Evolutionary conservation across 2,329 filamentous ascomycete species (phyloP), one percentile per base, ranked within the genome.

Genomic region (Aureobasidium sp.): DNA sequence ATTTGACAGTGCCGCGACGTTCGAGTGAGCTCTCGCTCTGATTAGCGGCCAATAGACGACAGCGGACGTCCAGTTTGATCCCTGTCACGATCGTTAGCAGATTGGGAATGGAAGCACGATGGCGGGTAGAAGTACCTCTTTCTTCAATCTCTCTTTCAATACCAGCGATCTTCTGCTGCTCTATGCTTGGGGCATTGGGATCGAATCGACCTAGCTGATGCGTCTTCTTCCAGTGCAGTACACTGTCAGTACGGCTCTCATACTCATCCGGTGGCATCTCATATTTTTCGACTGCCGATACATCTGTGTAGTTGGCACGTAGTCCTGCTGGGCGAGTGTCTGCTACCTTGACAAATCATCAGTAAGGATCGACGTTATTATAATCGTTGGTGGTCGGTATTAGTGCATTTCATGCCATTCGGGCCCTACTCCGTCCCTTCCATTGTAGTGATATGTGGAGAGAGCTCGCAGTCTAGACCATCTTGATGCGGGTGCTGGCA

Each of bases 141-240:
- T 83, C 81, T 66, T 82, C 78, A 66, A 96, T 80, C 71, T 95
- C 90, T 62, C 84, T 83, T 67, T 86, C 81, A 46, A 87, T 82
- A 43, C 87, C 86, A 17, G 83, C 81, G 63, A 89, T 78, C 73
- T 89, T 89, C 66, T 89, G 83, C 71, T 90, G 81, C 72, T 92
- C 87, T 26, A 88, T 83, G 64, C 81, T 84, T 20, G 89, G 86
- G 8, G 92, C 90, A 68, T 87, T 82, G 13, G 94, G 94, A 72
- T 97, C 91, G 76, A 99, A 99, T 39, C 94, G 90, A 56, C 94
- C 94, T n/a, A 97, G 84, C 73, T 95, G 92, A 75, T 96, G 87
- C n/a, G 86, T 80, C 77, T 90, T 93, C 78, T 99, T 99, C 92
- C 92, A 97, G 6, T 92, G 90, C 27, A 97, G 83, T 15, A 99